Evolutionary conservation across 768 basidiomycete genomes (phyloP).

Genomic region (Boletellus ananiceps): DNA sequence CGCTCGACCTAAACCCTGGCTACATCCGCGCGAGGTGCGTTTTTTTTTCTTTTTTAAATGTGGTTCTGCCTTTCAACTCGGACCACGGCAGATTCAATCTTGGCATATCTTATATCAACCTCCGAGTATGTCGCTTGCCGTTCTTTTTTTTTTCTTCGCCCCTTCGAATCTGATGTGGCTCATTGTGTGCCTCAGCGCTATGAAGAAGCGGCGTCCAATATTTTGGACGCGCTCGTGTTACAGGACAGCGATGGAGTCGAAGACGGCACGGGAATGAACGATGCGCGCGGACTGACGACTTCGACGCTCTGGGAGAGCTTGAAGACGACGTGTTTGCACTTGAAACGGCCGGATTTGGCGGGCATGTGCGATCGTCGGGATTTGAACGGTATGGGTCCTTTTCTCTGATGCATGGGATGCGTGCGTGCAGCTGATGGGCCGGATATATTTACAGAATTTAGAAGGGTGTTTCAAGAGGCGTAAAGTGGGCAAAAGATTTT

Average conservation of each 20-base stretch:
- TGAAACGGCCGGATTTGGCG: constrained; percentile 75
- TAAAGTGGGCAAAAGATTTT: background rate
- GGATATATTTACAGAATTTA: constrained; percentile 10
- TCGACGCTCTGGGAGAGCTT: constrained; percentile 85
- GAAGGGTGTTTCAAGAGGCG: constrained; percentile 7
- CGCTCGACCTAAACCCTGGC: constrained; percentile 80
- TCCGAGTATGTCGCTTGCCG: constrained; percentile 51
- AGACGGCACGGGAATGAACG: constrained; percentile 40
- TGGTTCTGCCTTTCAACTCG: background rate
- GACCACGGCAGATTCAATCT: constrained; percentile 72
- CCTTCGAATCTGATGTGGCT: background rate
- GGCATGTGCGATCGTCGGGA: constrained; percentile 67
- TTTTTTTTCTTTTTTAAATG: background rate
- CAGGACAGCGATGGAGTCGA: constrained; percentile 81
- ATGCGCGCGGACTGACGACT: constrained; percentile 68
- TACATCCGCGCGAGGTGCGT: constrained; percentile 84
- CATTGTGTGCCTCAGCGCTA: constrained; percentile 50
- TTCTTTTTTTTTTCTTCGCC: background rate
- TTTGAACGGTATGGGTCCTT: constrained; percentile 48
- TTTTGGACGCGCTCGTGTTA: constrained; percentile 82
- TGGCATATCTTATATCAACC: constrained; percentile 87
- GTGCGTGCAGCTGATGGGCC: background rate
- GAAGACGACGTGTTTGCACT: constrained; percentile 74
- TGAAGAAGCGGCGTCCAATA: constrained; percentile 80
- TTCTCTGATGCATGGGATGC: background rate